These are phyloP conservation scores for Pestalotiopsis sp. DNA, from an alignment of 2,329 filamentous ascomycete species.

Conservation along the genomic window DNA sequence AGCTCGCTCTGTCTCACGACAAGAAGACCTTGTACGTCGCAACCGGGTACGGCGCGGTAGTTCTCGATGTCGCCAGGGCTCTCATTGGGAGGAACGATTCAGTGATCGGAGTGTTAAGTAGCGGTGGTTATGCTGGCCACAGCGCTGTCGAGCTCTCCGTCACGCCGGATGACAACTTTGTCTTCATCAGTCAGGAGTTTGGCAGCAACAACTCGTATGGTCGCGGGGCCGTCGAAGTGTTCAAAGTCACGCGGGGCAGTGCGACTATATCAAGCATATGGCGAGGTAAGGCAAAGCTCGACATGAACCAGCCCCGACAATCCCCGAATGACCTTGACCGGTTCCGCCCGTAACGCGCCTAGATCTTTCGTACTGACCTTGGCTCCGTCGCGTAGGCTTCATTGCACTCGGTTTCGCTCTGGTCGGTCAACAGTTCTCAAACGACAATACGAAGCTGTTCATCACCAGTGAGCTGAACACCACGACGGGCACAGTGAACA, in stretches of 20 bases:
- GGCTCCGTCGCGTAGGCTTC: background rate
- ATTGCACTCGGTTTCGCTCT: background rate
- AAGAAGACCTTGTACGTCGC: conserved; percentile 2
- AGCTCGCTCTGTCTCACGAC: conserved; percentile 1
- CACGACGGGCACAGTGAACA: background rate
- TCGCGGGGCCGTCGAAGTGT: conserved; percentile 7
- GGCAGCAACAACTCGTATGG: conserved; percentile 5
- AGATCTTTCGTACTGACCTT: background rate
- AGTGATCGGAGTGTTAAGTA: background rate
- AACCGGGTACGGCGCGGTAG: conserved; percentile 2
- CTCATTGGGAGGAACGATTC: background rate
- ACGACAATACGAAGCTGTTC: conserved; percentile 7
- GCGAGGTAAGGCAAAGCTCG: background rate
- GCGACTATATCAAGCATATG: background rate
- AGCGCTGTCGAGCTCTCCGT: conserved; percentile 6
- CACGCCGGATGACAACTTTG: conserved; percentile 5
- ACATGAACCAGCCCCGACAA: background rate
- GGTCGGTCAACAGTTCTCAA: conserved; percentile 7
- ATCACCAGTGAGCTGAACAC: conserved; percentile 4
- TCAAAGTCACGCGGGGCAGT: background rate
- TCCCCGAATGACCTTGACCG: background rate
- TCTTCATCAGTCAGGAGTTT: conserved; percentile 11
- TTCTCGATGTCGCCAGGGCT: background rate
- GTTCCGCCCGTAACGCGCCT: background rate
- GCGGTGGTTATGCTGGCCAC: background rate